Evolutionary conservation across 2,329 filamentous ascomycete species (phyloP).

Genomic region (Pseudogymnoascus sp.): DNA sequence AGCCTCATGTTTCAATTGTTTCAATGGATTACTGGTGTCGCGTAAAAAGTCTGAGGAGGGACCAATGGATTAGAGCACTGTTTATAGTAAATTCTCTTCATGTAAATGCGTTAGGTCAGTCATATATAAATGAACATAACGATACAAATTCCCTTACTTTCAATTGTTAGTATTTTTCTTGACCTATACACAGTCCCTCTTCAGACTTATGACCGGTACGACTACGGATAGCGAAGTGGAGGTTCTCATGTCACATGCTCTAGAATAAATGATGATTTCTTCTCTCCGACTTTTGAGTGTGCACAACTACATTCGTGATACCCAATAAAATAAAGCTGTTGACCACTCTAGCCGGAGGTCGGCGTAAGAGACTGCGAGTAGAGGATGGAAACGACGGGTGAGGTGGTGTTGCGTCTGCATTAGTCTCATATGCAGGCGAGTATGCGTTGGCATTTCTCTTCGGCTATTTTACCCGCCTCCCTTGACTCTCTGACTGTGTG

Average conservation of each 20-base stretch:
- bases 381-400: constrained; percentile 6
- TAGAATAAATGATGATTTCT: constrained; percentile 4
- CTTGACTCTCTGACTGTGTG: constrained; percentile 2
- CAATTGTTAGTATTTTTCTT: too few species aligned
- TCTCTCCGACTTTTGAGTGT: background rate
- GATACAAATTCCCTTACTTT: too few species aligned
- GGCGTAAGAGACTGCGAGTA: constrained; percentile 1
- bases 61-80: too few species aligned
- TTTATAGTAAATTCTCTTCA: too few species aligned
- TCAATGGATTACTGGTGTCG: background rate
- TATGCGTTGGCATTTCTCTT: constrained; percentile 7
- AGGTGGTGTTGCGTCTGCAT: constrained; percentile 8
- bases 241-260: constrained; percentile 4
- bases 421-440: constrained; percentile 8
- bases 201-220: too few species aligned
- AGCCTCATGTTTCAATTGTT: constrained; percentile 5
- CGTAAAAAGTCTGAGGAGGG: too few species aligned
- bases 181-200: too few species aligned
- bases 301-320: background rate
- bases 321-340: background rate
- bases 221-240: background rate
- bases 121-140: too few species aligned
- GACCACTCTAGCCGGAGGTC: background rate
- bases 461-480: constrained; percentile 6
- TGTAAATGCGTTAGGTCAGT: too few species aligned